Evolutionary conservation across 2,329 filamentous ascomycete genomes (phyloP), one percentile per base, ranked within the genome.

Genomic region (Beauveria asiatica): DNA sequence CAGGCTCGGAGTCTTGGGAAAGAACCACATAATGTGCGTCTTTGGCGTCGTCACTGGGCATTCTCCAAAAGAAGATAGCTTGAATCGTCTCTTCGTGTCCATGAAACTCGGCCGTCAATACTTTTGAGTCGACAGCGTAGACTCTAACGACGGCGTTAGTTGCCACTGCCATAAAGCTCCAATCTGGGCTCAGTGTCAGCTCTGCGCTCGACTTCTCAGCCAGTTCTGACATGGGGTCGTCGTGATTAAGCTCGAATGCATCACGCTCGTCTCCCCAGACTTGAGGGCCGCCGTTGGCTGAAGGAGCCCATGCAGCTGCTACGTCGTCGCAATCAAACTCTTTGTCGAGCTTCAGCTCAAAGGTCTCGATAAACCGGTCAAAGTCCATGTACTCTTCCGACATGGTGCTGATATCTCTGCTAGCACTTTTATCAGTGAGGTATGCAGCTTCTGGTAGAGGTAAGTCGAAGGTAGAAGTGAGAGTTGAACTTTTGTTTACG

Each of bases 311-410:
- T 25, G 55, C 41, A n/a, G 55, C 27, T 10, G 25, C 44, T 17
- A 25, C 45, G 33, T 27, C 55, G 55, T 49, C 55, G 30, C 55
- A 8, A 7, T 41, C 55, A n/a, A 57, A 57, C 30, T 57, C 55
- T 16, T 41, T 57, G 25, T 57, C 55, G 45, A 57, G 55, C 44
- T n/a, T 57, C 44, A 57, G 30, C 27, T 57, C 33, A 49, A 41
- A 57, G 25, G 55, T 57, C 10, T 41, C 30, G 55, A 57, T 49
- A 19, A 57, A 57, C 44, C 55, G 44, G 33, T 49, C 55, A 57
- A 57, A 57, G 55, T 57, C 55, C 44, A 57, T 57, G 19, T 49
- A 57, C n/a, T 57, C 55, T 49, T 49, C 55, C 33, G 44, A 6
- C 55, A 57, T 57, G 52, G 52, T 25, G 41, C 17, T 33, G 4